A percentile compares a stretch with the other conserved stretches of the same genome.
Conservation (phyloP, 2,329 filamentous ascomycete genomes). For the Aspergillus caelatus region DNA sequence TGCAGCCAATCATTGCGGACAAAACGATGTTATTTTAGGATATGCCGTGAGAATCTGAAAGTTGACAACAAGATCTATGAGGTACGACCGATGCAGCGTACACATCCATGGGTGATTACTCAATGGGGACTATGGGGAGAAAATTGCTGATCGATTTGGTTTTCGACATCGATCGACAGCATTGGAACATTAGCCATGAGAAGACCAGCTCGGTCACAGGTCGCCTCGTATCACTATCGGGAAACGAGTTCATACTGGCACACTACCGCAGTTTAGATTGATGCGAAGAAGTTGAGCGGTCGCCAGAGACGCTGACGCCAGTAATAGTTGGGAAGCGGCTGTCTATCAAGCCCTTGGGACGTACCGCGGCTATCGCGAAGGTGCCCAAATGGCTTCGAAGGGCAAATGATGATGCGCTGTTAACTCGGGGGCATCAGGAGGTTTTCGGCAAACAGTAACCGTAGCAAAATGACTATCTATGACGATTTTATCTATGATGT, state of each 20-base stretch:
- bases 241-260: background rate
- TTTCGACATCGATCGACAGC: background rate
- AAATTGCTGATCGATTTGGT: background rate
- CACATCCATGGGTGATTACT: background rate
- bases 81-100: background rate
- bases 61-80: background rate
- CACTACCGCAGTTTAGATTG: background rate
- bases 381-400: slow-evolving; percentile 35
- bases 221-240: background rate
- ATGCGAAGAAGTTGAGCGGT: slow-evolving; percentile 40
- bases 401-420: background rate
- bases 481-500: background rate
- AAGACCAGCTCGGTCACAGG: background rate
- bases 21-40: background rate
- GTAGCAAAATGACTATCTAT: background rate
- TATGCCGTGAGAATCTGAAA: background rate
- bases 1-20: background rate
- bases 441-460: background rate
- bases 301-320: slow-evolving; percentile 62
- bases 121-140: background rate
- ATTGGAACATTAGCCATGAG: background rate
- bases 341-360: slow-evolving; percentile 67
- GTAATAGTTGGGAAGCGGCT: slow-evolving; percentile 60
- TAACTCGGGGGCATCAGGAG: background rate
- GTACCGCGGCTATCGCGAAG: slow-evolving; percentile 62